These are phyloP conservation scores for Nemania sp. DNA, from an alignment of 2,329 filamentous ascomycete species.

Conservation along the genomic window DNA sequence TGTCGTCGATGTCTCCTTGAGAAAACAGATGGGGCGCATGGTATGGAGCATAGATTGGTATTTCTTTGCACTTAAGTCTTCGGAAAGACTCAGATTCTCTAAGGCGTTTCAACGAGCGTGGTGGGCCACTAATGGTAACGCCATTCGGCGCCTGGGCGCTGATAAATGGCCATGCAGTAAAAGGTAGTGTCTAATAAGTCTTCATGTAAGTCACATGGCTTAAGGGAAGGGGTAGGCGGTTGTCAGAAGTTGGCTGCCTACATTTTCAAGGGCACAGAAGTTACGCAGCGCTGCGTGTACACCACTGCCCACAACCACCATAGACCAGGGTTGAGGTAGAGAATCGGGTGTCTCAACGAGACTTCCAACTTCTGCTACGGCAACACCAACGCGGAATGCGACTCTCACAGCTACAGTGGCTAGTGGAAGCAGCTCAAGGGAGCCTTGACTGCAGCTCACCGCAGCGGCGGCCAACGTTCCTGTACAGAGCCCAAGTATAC, in stretches of 20 bases:
- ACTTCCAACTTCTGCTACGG: not conserved
- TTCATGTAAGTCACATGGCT: not conserved
- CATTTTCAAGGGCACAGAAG: not conserved
- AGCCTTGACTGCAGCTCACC: constrained; percentile 46
- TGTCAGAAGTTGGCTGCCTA: not conserved
- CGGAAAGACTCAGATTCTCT: not conserved
- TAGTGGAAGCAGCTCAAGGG: constrained; percentile 45
- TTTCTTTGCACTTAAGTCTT: not conserved
- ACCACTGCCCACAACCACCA: not conserved
- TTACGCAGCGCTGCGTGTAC: not conserved
- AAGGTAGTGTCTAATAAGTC: constrained; percentile 24
- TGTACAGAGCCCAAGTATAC: constrained; percentile 19
- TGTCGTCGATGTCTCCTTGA: not conserved
- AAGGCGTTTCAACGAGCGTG: constrained; percentile 26
- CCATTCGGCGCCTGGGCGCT: constrained; percentile 37
- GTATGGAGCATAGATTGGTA: not conserved
- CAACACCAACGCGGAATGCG: not conserved
- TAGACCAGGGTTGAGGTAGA: constrained; percentile 40
- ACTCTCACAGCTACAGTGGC: not conserved
- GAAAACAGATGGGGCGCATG: constrained; percentile 1
- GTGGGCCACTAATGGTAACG: constrained; percentile 38
- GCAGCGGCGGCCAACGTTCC: constrained; percentile 51
- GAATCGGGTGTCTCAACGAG: not conserved
- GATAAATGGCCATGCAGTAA: constrained; percentile 35
- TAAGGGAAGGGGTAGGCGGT: constrained; percentile 11